Evolutionary conservation across 176 grass and related monocot species (phyloP).

Genomic region (Canna indica): DNA sequence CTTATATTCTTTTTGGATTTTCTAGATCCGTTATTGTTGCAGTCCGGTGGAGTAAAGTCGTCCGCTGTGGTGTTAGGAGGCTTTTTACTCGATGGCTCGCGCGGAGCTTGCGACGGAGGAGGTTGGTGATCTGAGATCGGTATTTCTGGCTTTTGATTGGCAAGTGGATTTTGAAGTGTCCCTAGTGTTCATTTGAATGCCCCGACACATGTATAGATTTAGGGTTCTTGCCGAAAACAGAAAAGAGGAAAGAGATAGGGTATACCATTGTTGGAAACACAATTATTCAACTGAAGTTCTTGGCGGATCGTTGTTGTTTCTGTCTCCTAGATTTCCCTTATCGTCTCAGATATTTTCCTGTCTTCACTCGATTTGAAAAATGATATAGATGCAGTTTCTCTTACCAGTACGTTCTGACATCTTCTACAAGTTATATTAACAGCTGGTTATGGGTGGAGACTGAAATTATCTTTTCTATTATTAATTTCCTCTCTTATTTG

Average conservation of each 20-base stretch:
- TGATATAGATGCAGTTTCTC: background rate
- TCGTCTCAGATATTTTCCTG: background rate
- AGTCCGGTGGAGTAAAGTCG: background rate
- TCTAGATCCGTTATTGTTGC: background rate
- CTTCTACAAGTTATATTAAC: background rate
- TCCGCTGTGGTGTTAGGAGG: background rate
- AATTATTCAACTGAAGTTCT: background rate
- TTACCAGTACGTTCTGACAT: background rate
- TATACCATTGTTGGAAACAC: background rate
- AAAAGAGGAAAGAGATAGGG: background rate
- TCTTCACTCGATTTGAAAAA: background rate
- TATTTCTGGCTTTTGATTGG: background rate
- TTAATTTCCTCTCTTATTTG: too few relatives aligned
- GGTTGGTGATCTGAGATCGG: conserved; percentile 38
- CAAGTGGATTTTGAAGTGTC: background rate
- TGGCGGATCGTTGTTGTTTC: background rate
- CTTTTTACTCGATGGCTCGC: conserved; percentile 43
- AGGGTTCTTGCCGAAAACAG: background rate
- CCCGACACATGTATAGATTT: background rate
- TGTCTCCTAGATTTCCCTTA: background rate
- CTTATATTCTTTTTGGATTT: background rate
- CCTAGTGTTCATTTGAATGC: background rate
- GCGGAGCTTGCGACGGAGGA: conserved; percentile 85
- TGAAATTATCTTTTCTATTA: background rate
- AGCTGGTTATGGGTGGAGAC: background rate